Percentiles rank a stretch among this genome's conserved stretches.
These are phyloP conservation scores for Epithele typhae DNA, from an alignment of 768 basidiomycete genomes.

Conservation along the genomic window DNA sequence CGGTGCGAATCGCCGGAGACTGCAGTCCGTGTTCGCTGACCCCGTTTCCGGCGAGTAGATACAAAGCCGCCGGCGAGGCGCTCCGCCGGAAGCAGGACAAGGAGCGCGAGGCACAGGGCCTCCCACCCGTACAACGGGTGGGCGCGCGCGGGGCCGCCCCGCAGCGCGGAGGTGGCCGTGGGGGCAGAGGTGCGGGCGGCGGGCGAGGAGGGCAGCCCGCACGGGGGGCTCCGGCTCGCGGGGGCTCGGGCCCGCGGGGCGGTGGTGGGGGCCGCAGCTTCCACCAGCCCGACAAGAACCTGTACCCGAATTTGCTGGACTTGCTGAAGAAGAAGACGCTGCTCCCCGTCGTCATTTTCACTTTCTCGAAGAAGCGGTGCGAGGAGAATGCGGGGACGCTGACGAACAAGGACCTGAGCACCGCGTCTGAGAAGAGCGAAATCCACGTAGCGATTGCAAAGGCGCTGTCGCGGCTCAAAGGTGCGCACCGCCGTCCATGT, in stretches of 20 bases:
- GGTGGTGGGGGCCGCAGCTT: constrained; percentile 42
- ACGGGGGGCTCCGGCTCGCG: constrained; percentile 34
- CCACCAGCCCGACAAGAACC: constrained; percentile 80
- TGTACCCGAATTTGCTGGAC: constrained; percentile 90
- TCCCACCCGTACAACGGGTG: constrained; percentile 78
- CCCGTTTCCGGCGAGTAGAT: constrained; percentile 49
- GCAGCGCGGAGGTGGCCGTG: constrained; percentile 39
- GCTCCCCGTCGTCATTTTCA: constrained; percentile 94
- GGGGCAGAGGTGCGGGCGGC: constrained; percentile 39
- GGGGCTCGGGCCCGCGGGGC: constrained; percentile 14
- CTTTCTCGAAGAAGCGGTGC: constrained; percentile 94
- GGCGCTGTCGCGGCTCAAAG: constrained; percentile 86
- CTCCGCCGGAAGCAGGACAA: constrained; percentile 95
- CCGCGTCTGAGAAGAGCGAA: constrained; percentile 91
- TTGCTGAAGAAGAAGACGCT: constrained; percentile 81
- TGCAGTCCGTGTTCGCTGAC: constrained; percentile 3
- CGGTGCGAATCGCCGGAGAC: too few species aligned
- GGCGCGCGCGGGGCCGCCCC: constrained; percentile 73
- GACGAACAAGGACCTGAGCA: constrained; percentile 83
- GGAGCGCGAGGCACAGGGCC: constrained; percentile 91
- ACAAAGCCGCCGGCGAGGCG: constrained; percentile 87
- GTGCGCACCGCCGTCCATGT: constrained; percentile 40
- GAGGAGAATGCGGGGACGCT: constrained; percentile 94
- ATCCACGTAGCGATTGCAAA: constrained; percentile 93
- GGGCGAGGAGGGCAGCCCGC: constrained; percentile 37